Percentiles rank a stretch among this genome's conserved stretches.
These are phyloP conservation scores for Sclerotinia borealis DNA, from an alignment of 2,329 filamentous ascomycete genomes.

Conservation along the genomic window DNA sequence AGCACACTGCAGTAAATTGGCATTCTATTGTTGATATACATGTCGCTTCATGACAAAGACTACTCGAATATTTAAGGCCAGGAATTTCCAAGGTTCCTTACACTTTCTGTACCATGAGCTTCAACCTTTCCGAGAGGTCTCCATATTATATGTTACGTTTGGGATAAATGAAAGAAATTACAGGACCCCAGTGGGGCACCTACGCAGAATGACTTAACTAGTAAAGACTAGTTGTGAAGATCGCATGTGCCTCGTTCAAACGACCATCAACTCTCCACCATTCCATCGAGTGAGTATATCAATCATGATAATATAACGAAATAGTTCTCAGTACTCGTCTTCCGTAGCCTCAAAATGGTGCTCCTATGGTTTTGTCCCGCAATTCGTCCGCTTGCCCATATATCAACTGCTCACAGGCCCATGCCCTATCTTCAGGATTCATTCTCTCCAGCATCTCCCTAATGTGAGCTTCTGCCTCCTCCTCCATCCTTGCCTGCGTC, in stretches of 20 bases:
- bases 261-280: background rate
- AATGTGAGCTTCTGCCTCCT: slow-evolving; percentile 8
- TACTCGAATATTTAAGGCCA: background rate
- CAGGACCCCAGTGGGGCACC: background rate
- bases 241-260: background rate
- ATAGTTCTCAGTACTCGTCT: background rate
- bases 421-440: slow-evolving; percentile 10
- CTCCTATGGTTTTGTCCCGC: slow-evolving; percentile 7
- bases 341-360: background rate
- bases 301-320: background rate
- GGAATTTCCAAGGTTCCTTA: background rate
- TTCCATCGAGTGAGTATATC: background rate
- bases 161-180: background rate
- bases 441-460: slow-evolving; percentile 11
- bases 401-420: slow-evolving; percentile 12
- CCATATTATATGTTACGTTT: background rate
- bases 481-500: slow-evolving; percentile 10
- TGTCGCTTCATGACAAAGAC: background rate
- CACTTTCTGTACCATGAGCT: background rate
- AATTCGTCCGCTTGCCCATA: slow-evolving; percentile 7
- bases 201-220: background rate
- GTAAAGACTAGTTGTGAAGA: background rate
- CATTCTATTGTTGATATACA: background rate
- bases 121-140: background rate
- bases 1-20: background rate